A percentile compares a stretch with the other conserved stretches of the same genome.
phyloP scores from a whole-genome alignment of 805 yeast species.

The Metschnikowia anglica region DNA sequence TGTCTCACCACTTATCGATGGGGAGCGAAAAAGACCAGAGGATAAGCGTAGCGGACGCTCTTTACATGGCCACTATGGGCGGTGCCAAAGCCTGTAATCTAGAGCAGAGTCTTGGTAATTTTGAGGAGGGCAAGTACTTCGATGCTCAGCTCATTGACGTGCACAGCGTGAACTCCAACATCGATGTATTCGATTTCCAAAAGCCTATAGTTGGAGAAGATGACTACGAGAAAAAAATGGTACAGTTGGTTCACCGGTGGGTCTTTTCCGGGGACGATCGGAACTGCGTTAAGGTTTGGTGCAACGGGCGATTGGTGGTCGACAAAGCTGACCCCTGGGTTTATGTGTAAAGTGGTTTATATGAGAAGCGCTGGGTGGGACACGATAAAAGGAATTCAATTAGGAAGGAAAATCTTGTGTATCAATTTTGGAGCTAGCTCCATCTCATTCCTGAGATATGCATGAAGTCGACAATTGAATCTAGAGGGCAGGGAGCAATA shows the following conservation, averaged over 20 bases:
- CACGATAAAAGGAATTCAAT: too few relatives aligned
- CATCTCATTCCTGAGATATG: too few relatives aligned
- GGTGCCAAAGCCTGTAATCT: constrained; percentile 79
- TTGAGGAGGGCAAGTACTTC: constrained; percentile 74
- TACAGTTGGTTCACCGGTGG: constrained; percentile 80
- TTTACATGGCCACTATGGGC: constrained; percentile 82
- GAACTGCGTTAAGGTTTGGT: constrained; percentile 78
- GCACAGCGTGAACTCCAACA: constrained; percentile 48
- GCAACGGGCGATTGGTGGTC: constrained; percentile 67
- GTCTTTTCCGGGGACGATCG: constrained; percentile 92
- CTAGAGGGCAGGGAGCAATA: too few relatives aligned
- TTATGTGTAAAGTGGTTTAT: constrained; percentile 3
- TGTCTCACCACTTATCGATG: constrained; percentile 43
- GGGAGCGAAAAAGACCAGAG: constrained; percentile 10
- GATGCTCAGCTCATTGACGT: constrained; percentile 81
- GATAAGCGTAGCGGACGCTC: constrained; percentile 51
- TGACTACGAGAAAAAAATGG: constrained; percentile 35
- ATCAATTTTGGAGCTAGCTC: too few relatives aligned
- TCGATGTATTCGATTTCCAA: constrained; percentile 80
- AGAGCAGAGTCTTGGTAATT: constrained; percentile 60
- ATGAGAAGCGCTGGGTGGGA: too few relatives aligned
- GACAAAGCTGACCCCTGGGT: constrained; percentile 30
- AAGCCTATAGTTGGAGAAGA: constrained; percentile 32
- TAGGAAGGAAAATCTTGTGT: too few relatives aligned
- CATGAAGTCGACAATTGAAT: too few relatives aligned